Conservation (phyloP, 2,329 filamentous ascomycete species). For the Stagonosporopsis chrysanthemi region DNA sequence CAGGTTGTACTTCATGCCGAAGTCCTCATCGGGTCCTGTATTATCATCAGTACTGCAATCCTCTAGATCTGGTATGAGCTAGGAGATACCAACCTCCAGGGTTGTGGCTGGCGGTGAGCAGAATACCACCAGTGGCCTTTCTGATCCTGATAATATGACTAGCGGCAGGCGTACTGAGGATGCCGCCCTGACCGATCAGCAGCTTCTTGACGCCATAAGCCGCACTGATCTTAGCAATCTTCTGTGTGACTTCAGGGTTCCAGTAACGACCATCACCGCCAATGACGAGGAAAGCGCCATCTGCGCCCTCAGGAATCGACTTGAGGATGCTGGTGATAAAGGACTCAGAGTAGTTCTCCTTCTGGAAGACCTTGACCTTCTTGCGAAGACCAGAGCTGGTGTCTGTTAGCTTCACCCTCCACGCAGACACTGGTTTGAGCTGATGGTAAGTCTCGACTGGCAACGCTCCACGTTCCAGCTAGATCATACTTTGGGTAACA, state of each 20-base stretch:
- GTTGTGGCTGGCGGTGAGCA: conserved; percentile 97
- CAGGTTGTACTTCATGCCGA: conserved; percentile 99
- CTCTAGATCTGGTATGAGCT: too few species aligned
- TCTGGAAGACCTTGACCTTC: conserved; percentile 97
- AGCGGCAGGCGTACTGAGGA: conserved; percentile 93
- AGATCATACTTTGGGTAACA: conserved; percentile 3
- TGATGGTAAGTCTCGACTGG: neutral
- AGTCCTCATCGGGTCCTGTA: conserved; percentile 87
- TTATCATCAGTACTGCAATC: neutral
- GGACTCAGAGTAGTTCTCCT: conserved; percentile 93
- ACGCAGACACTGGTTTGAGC: neutral
- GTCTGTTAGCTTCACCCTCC: conserved; percentile 36
- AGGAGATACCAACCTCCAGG: conserved; percentile 75
- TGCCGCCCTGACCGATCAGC: conserved; percentile 92
- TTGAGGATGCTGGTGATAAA: conserved; percentile 94
- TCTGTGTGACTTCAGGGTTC: conserved; percentile 94
- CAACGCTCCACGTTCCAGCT: conserved; percentile 7
- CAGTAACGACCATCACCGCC: conserved; percentile 96
- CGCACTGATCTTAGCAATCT: conserved; percentile 96
- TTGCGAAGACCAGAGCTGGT: conserved; percentile 94
- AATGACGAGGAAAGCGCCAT: conserved; percentile 92
- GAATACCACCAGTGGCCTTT: conserved; percentile 93
- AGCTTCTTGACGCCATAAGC: conserved; percentile 99
- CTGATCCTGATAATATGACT: conserved; percentile 95
- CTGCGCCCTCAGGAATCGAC: conserved; percentile 91